These are phyloP conservation scores for Ophiostoma australiae DNA, from an alignment of 2,329 filamentous ascomycete species.

Conservation along the genomic window DNA sequence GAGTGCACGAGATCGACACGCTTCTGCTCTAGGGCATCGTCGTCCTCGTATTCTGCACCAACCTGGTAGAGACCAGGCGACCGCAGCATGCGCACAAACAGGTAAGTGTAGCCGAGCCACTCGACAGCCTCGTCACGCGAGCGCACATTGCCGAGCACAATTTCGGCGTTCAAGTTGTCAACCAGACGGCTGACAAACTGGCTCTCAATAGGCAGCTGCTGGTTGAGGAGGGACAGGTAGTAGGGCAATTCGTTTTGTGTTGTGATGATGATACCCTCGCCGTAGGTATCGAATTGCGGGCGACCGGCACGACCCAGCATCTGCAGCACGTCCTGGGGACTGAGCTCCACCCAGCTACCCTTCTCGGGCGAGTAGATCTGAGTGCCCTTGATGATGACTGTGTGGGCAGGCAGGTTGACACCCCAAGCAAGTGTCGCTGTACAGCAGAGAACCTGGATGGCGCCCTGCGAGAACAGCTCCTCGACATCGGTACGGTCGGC, in stretches of 20 bases:
- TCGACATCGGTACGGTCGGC: conserved; percentile 94
- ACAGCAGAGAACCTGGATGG: conserved; percentile 91
- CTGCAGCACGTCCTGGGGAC: conserved; percentile 93
- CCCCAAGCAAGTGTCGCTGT: conserved; percentile 98
- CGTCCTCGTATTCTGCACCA: conserved; percentile 89
- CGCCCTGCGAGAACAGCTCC: conserved; percentile 85
- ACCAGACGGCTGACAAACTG: conserved; percentile 89
- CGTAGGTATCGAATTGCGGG: conserved; percentile 95
- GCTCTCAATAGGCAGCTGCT: conserved; percentile 95
- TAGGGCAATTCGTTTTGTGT: conserved; percentile 94
- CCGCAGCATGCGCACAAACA: conserved; percentile 95
- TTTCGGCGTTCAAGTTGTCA: conserved; percentile 93
- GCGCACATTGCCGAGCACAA: conserved; percentile 89
- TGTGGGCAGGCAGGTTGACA: conserved; percentile 95
- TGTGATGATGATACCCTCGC: conserved; percentile 98
- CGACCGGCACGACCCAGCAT: conserved; percentile 97
- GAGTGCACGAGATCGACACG: conserved; percentile 97
- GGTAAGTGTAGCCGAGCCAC: conserved; percentile 96
- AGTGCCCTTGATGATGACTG: conserved; percentile 97
- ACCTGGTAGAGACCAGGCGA: conserved; percentile 94
- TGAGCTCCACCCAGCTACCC: conserved; percentile 96
- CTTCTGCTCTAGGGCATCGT: conserved; percentile 88
- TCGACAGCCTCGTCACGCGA: conserved; percentile 95
- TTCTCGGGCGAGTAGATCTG: conserved; percentile 98
- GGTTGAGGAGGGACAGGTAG: conserved; percentile 92